These are phyloP conservation scores for Eucalyptus rudis DNA, from an alignment of 345 rosid species.

Conservation along the genomic window DNA sequence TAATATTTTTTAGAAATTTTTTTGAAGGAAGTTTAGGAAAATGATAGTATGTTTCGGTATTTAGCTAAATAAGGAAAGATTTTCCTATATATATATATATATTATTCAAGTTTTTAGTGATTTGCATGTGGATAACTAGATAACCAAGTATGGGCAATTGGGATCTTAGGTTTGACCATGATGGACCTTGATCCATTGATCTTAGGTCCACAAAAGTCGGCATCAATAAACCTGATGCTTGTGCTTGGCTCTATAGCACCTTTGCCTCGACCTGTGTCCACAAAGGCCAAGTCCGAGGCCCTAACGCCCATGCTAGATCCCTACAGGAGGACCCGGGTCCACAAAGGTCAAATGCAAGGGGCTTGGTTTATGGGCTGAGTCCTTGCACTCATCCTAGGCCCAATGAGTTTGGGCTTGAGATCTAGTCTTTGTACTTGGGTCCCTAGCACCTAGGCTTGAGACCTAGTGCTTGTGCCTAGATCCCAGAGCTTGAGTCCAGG, in stretches of 20 bases:
- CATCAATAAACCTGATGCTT: accelerated
- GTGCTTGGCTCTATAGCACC: accelerated
- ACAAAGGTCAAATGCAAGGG: accelerated
- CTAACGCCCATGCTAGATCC: accelerated
- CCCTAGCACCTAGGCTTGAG: accelerated
- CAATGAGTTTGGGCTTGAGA: accelerated
- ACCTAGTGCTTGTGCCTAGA: background rate
- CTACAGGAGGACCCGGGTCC: accelerated
- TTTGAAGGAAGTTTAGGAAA: too few relatives aligned
- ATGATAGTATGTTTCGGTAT: too few relatives aligned
- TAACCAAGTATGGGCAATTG: background rate
- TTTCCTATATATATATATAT: background rate
- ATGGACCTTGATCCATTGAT: background rate
- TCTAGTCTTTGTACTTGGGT: accelerated
- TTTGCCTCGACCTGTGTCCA: accelerated
- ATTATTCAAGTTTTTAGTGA: background rate
- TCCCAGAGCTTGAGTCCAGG: accelerated
- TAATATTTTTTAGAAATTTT: too few relatives aligned
- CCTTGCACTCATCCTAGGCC: accelerated
- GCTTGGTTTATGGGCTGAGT: background rate
- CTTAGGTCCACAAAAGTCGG: accelerated
- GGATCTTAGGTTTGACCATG: background rate
- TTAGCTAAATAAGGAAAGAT: too few relatives aligned
- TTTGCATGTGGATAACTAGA: accelerated
- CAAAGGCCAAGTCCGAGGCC: background rate